Evolutionary conservation across 1,139 yeast genomes (phyloP).

Genomic region (Kodamaea alishanica): DNA sequence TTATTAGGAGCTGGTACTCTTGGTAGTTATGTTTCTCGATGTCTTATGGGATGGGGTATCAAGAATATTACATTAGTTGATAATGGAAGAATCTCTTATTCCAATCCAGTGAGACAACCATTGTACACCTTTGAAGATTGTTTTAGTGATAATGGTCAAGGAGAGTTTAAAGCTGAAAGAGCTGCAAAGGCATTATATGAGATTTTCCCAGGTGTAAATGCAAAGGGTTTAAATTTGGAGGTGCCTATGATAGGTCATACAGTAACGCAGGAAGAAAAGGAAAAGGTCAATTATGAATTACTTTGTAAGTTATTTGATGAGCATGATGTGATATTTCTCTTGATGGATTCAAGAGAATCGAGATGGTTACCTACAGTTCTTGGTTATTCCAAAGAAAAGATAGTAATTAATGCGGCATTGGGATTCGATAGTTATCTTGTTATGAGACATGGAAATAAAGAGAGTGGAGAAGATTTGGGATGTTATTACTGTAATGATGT

Average conservation of each 20-base stretch:
- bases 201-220: conserved; percentile 73
- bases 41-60: conserved; percentile 92
- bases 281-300: conserved; percentile 47
- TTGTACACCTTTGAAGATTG: conserved; percentile 76
- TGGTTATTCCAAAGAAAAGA: conserved; percentile 61
- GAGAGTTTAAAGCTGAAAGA: conserved; percentile 64
- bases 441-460: conserved; percentile 76
- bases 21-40: conserved; percentile 87
- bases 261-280: conserved; percentile 50
- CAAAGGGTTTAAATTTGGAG: conserved; percentile 60
- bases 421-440: conserved; percentile 93
- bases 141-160: conserved; percentile 53
- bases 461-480: conserved; percentile 50
- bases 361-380: conserved; percentile 94
- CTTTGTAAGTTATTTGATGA: conserved; percentile 52
- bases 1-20: conserved; percentile 95
- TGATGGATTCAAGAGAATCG: conserved; percentile 93
- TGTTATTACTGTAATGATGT: conserved; percentile 96
- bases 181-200: conserved; percentile 73
- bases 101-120: conserved; percentile 95
- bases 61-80: conserved; percentile 82
- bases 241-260: conserved; percentile 98
- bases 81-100: conserved; percentile 80
- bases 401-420: conserved; percentile 85
- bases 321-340: conserved; percentile 73